A percentile compares a stretch with the other conserved stretches of the same genome.
Evolutionary conservation across 192 early-diverging fungal genomes (phyloP).

Genomic region (Dispira parvispora): DNA sequence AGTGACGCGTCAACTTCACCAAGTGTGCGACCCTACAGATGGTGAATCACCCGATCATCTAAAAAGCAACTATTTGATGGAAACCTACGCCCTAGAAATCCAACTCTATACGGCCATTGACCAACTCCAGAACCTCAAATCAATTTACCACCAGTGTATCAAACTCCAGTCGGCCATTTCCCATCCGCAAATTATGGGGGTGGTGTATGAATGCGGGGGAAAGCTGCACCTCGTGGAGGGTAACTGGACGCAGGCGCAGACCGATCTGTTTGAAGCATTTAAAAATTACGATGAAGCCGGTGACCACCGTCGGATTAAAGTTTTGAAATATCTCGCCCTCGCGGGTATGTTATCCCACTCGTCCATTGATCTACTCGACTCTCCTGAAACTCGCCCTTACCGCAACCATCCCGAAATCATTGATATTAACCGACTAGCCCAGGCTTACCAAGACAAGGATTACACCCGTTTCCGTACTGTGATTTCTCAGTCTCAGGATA

Average conservation of each 20-base stretch:
- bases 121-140: constrained; percentile 78
- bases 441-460: too few relatives aligned
- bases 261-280: constrained; percentile 94
- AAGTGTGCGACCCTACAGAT: constrained; percentile 60
- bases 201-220: constrained; percentile 92
- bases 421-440: too few relatives aligned
- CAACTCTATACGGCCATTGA: constrained; percentile 87
- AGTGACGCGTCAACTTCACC: constrained; percentile 59
- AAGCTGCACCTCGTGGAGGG: constrained; percentile 96
- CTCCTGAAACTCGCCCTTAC: constrained; percentile 89
- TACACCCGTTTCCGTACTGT: too few relatives aligned
- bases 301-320: constrained; percentile 75
- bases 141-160: constrained; percentile 75
- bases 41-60: constrained; percentile 64
- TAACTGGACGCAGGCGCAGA: constrained; percentile 79
- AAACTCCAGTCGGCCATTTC: constrained; percentile 85
- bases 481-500: too few relatives aligned
- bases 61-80: constrained; percentile 83
- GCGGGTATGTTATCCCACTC: constrained; percentile 95
- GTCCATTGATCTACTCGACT: constrained; percentile 91
- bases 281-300: constrained; percentile 98
- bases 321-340: constrained; percentile 87
- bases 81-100: constrained; percentile 90
- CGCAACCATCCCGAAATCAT: too few relatives aligned
- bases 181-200: constrained; percentile 90